phyloP scores from a whole-genome alignment of 208 protist species.

The Naegleria fowleri region DNA sequence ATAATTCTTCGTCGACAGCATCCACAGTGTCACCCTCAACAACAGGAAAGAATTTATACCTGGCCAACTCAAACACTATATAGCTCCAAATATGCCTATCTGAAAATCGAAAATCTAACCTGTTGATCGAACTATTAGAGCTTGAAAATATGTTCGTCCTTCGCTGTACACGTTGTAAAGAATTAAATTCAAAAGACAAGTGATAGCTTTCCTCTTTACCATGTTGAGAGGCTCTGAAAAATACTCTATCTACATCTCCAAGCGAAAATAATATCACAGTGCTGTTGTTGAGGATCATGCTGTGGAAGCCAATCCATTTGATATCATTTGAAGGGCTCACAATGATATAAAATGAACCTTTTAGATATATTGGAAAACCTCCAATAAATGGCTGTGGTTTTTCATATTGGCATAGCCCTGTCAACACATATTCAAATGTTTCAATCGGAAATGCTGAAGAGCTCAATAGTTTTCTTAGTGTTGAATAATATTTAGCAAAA shows the following conservation, averaged over 20 bases:
- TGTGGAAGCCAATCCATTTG: neutral
- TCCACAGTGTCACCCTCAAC: neutral
- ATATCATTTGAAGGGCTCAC: neutral
- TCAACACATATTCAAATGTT: neutral
- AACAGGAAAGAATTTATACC: neutral
- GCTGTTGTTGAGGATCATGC: neutral
- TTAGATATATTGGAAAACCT: neutral
- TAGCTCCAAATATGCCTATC: neutral
- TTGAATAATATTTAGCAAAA: neutral
- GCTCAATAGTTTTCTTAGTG: neutral
- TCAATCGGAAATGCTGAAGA: neutral
- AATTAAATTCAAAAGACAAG: neutral
- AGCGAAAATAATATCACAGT: neutral
- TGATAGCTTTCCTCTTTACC: neutral
- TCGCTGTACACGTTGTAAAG: neutral
- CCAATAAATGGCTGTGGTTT: neutral
- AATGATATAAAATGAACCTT: neutral
- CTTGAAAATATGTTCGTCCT: neutral
- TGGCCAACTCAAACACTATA: neutral
- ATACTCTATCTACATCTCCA: neutral
- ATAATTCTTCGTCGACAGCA: neutral
- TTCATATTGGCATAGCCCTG: neutral
- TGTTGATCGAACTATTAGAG: neutral
- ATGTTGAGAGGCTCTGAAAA: neutral
- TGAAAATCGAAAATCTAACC: neutral